phyloP scores from a whole-genome alignment of 2,329 filamentous ascomycete species.

The Sphaerulina populicola region DNA sequence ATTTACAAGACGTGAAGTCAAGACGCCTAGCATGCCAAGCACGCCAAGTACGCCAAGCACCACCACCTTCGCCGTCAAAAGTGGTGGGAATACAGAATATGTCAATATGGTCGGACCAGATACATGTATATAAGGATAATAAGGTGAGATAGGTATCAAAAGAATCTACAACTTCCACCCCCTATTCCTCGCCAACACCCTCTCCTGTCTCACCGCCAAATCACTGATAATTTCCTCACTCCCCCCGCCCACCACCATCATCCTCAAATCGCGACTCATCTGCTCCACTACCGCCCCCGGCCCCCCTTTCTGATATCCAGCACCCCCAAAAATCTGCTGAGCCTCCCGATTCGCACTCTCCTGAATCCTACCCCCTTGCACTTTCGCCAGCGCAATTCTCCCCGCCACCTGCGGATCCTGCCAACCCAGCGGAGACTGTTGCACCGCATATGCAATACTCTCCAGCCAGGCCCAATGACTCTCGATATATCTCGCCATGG shows the following conservation, averaged over 20 bases:
- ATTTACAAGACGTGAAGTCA: no score
- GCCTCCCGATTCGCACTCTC: slow-evolving; percentile 49
- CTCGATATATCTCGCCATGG: slow-evolving; percentile 29
- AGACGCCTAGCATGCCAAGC: no score
- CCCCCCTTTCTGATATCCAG: slow-evolving; percentile 47
- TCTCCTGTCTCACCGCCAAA: slow-evolving; percentile 31
- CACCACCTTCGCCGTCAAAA: no score
- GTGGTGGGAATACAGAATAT: no score
- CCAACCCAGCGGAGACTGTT: slow-evolving; percentile 25
- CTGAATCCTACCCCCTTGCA: slow-evolving; percentile 46
- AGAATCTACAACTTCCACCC: slow-evolving; percentile 39
- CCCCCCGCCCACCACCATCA: slow-evolving; percentile 36
- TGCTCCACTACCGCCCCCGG: slow-evolving; percentile 47
- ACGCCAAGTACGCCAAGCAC: no score
- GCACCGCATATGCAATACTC: slow-evolving; percentile 29
- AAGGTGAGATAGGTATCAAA: no score
- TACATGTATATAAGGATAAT: no score
- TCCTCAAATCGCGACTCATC: slow-evolving; percentile 46
- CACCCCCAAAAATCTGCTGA: slow-evolving; percentile 49
- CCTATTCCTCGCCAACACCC: slow-evolving; percentile 32
- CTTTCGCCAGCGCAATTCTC: slow-evolving; percentile 46
- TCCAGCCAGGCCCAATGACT: slow-evolving; percentile 29
- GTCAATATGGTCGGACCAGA: no score
- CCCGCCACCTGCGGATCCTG: slow-evolving; percentile 41
- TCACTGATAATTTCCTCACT: slow-evolving; percentile 32